Base-by-base conservation (phyloP, 768 basidiomycete genomes). In the Gautieria morchelliformis region DNA sequence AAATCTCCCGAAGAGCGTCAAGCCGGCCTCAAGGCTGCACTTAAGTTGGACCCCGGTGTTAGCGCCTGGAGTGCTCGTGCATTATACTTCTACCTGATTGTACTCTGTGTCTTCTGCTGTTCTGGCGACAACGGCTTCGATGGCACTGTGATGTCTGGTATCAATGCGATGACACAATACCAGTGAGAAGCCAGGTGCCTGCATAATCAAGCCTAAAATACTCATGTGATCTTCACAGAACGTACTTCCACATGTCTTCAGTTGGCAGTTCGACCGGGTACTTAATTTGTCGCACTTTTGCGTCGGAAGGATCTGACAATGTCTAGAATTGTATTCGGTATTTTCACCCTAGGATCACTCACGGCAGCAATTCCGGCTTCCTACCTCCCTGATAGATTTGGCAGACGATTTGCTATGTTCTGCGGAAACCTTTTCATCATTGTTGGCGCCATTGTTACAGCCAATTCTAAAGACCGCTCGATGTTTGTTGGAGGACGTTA, bases 391-490 rank as follows among this genome's bases (percentile, higher is more conserved):
- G 52, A 71, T 69, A 15, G 74, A 82, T 59, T 71, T 85, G 0
- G 82, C 84, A 61, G 83, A 82, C 40, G 75, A 79, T 66, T 85
- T 83, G 60, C 77, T 76, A 78, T 80, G 76, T 75, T 76, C 60
- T 68, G 73, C 42, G 78, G 75, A 10, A 79, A 79, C 60, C 59
- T 68, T 9, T 64, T 77, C 49, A 60, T 80, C 24, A 70, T 78
- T 39, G 62, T 76, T 42, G 79, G 78, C 4, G 78, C 74, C 17
- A 63, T 74, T 22, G 65, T 81, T 56, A 77, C 79, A 11, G 78
- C 78, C 37, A 78, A 75, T 49, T 74, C 78, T 2, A 75, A 63
- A 59, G 69, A 63, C 58, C 70, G 71, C 55, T 62, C 63, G 42
- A 70, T 67, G 63, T 72, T 72, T 62, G 73, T 80, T 45, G 78